These are phyloP conservation scores for Salvia splendens DNA, from an alignment of 257 asterid genomes.

Conservation along the genomic window DNA sequence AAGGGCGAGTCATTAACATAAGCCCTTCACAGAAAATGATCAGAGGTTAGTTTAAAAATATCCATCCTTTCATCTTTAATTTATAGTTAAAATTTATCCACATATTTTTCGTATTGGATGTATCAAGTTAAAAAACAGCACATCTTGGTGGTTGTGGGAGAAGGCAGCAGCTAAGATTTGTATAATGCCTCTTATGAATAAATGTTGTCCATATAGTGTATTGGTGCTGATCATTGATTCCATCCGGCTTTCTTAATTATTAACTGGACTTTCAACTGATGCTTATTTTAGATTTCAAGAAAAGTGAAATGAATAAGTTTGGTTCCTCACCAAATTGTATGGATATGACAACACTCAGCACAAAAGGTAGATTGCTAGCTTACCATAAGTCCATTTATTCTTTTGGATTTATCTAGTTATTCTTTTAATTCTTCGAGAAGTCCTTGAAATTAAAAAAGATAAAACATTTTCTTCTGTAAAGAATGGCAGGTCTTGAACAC, in stretches of 20 bases:
- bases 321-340: slow-evolving; percentile 55
- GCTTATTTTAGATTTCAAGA: slow-evolving; percentile 70
- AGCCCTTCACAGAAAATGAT: slow-evolving; percentile 86
- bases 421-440: slow-evolving; percentile 1
- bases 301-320: slow-evolving; percentile 53
- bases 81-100: not conserved
- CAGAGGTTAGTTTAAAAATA: slow-evolving; percentile 55
- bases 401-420: not conserved
- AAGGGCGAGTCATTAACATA: slow-evolving; percentile 41
- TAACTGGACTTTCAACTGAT: slow-evolving; percentile 24
- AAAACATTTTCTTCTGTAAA: slow-evolving; percentile 29
- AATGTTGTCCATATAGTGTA: not conserved
- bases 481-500: slow-evolving; percentile 96
- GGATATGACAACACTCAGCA: slow-evolving; percentile 46
- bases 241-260: slow-evolving; percentile 20
- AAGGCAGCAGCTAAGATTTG: slow-evolving; percentile 18
- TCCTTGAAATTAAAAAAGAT: slow-evolving; percentile 19
- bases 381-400: slow-evolving; percentile 14
- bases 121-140: slow-evolving; percentile 9
- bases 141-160: slow-evolving; percentile 25
- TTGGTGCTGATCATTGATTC: not conserved
- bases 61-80: slow-evolving; percentile 21
- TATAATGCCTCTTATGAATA: slow-evolving; percentile 11
- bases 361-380: slow-evolving; percentile 48
- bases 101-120: slow-evolving; percentile 2